These are phyloP conservation scores for Salix brachista DNA, from an alignment of 345 rosid species.

Conservation along the genomic window DNA sequence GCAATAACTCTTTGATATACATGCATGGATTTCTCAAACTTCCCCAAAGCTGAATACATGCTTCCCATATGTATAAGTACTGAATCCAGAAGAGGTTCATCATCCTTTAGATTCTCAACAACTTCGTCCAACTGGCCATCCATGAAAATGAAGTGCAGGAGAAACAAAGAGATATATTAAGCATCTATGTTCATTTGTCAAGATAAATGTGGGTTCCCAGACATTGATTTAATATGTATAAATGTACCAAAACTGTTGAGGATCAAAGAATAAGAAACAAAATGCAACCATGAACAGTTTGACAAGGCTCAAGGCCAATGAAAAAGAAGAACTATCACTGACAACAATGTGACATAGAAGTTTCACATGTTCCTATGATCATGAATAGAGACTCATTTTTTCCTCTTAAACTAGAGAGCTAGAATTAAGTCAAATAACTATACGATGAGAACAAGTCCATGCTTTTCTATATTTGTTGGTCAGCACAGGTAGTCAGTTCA, in stretches of 20 bases:
- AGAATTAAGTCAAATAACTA: too few relatives aligned
- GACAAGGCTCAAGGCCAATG: not conserved
- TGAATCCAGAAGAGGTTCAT: conserved; percentile 63
- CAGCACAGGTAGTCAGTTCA: not conserved
- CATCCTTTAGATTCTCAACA: conserved; percentile 43
- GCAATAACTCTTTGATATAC: conserved; percentile 47
- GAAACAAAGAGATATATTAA: conserved; percentile 15
- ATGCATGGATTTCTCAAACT: conserved; percentile 55
- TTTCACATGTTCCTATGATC: not conserved
- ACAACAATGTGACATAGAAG: too few relatives aligned
- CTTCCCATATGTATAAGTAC: conserved; percentile 73
- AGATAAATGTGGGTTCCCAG: conserved; percentile 1
- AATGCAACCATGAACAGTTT: not conserved
- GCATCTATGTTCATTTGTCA: not conserved
- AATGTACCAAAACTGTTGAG: not conserved
- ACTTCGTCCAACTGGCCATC: conserved; percentile 57
- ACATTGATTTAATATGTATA: not conserved
- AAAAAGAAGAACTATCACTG: not conserved
- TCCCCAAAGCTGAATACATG: conserved; percentile 68
- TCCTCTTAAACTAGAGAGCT: not conserved
- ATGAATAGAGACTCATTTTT: not conserved
- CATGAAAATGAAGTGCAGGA: conserved; percentile 17
- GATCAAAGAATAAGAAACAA: not conserved
- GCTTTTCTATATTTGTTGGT: not conserved
- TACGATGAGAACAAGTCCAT: not conserved